Evolutionary conservation across 2,329 filamentous ascomycete species (phyloP), one percentile per base, ranked within the genome.

Genomic region (Teratosphaeria zuluensis): DNA sequence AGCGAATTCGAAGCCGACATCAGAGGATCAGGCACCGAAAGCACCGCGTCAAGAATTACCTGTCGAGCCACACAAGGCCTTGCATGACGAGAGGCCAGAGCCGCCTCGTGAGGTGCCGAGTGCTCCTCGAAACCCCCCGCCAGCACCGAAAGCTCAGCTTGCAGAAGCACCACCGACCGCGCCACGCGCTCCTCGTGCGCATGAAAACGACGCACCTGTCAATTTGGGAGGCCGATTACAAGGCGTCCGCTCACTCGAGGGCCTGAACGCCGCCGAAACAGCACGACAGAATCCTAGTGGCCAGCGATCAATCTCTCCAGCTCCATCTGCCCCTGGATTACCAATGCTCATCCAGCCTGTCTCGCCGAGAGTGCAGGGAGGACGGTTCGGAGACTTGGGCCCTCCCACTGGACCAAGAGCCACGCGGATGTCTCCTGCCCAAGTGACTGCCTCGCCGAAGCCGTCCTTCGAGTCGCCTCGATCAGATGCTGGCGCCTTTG

Each of bases 51-150:
- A 24, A n/a, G 33, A 51, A 14, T n/a, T 19, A 14, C 33, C 55
- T 21, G 24, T 33, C 9, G 48, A 52, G 24, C 16, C 16, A 8
- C 42, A 16, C 8, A 48, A n/a, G 42, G 4, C 42, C 42, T 48
- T 48, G 19, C 38, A 30, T 14, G 54, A 54, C 24, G 51, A 53
- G 24, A 48, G 19, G 28, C 51, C 11, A 7, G 62, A 58, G 16
- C 65, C 64, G 14, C 63, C 66, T 7, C 32, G 57, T 21, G 64
- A 68, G 11, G 64, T 65, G 1, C 68, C 73, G 4, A 71, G 64
- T 21, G 72, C 75, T 11, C 74, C 75, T 3, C 70, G 73, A 56
- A 73, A 67, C 54, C 70, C 73, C 9, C 75, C 76, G n/a, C 70
- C 73, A 35, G 75, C 72, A 54, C 75, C 69, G 24, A 68, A 63